Conservation (phyloP, 2,329 filamentous ascomycete genomes). For the Fusarium sp. region DNA sequence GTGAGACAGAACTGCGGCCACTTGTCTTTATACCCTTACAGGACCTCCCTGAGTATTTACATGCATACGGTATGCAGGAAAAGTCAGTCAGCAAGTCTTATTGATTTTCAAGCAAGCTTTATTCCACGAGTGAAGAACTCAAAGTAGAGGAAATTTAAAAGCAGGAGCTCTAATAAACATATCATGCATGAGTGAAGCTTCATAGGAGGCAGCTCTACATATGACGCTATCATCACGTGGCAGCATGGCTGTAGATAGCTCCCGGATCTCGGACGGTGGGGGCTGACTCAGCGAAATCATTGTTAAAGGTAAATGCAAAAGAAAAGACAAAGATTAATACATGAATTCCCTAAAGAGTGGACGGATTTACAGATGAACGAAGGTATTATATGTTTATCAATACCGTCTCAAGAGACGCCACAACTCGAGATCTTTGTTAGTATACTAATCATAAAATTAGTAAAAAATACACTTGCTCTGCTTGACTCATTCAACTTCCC, state of each 20-base stretch:
- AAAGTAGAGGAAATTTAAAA: neutral
- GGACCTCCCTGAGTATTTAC: slow-evolving; percentile 10
- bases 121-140: neutral
- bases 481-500: neutral
- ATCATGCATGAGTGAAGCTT: slow-evolving; percentile 21
- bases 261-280: neutral
- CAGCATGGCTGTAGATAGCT: neutral
- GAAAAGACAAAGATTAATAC: neutral
- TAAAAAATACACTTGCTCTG: neutral
- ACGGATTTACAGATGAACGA: slow-evolving; percentile 5
- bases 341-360: neutral
- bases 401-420: neutral
- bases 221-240: slow-evolving; percentile 38
- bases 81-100: neutral
- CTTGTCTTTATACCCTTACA: slow-evolving; percentile 30
- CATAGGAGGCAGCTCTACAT: slow-evolving; percentile 1
- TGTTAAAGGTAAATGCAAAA: neutral
- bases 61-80: neutral
- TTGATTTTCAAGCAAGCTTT: neutral
- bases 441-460: neutral
- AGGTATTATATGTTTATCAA: neutral
- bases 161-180: slow-evolving; percentile 1
- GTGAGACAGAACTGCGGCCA: slow-evolving; percentile 22
- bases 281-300: slow-evolving; percentile 22
- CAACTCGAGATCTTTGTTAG: neutral